These are phyloP conservation scores for Pythium pectinolyticum DNA, from an alignment of 352 stramenopile genomes.

Conservation along the genomic window DNA sequence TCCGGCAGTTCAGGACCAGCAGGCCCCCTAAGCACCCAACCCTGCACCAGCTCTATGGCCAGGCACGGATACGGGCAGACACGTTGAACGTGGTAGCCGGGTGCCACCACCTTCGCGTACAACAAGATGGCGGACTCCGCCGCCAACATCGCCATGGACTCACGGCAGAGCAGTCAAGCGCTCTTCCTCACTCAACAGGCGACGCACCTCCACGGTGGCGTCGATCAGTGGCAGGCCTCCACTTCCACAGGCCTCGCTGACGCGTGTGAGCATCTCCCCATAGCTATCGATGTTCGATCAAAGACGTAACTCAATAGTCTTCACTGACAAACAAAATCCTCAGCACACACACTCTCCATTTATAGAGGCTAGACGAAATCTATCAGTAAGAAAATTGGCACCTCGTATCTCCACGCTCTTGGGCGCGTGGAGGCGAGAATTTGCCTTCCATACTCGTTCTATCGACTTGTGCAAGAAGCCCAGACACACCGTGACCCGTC, in stretches of 20 bases:
- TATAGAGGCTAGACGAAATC: too few relatives aligned
- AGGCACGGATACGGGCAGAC: background rate
- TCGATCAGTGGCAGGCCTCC: background rate
- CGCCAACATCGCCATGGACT: constrained; percentile 9
- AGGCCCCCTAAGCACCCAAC: background rate
- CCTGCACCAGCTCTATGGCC: background rate
- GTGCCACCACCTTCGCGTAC: constrained; percentile 1
- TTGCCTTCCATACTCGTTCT: too few relatives aligned
- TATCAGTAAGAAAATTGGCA: too few relatives aligned
- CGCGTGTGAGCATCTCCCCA: background rate
- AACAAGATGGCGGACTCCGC: constrained; percentile 11
- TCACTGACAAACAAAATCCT: too few relatives aligned
- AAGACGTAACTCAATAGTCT: too few relatives aligned
- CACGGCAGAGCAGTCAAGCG: background rate
- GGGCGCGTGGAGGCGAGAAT: too few relatives aligned
- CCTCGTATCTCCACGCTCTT: too few relatives aligned
- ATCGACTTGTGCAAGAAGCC: too few relatives aligned
- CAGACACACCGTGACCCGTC: too few relatives aligned
- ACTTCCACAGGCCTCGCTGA: background rate
- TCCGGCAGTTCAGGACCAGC: background rate
- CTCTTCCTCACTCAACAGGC: background rate
- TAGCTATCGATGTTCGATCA: too few relatives aligned
- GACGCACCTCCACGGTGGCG: background rate
- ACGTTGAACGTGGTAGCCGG: background rate
- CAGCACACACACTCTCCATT: too few relatives aligned